Evolutionary conservation across 257 asterid genomes (phyloP).

Genomic region (Penstemon davidsonii): DNA sequence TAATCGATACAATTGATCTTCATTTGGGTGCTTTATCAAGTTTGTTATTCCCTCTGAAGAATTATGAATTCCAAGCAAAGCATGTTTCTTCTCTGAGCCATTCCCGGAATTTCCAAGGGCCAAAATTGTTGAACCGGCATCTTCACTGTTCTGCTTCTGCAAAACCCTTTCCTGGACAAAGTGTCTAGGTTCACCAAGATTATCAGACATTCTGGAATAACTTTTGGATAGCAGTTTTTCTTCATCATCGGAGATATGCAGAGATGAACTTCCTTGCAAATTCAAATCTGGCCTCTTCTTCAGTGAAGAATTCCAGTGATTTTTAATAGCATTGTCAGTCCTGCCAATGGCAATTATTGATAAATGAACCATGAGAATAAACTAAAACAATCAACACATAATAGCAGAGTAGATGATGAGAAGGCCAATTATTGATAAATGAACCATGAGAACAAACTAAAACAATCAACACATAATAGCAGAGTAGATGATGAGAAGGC

Average conservation of each 20-base stretch:
- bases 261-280: slow-evolving; percentile 31
- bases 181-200: slow-evolving; percentile 21
- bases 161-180: slow-evolving; percentile 26
- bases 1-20: slow-evolving; percentile 30
- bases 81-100: slow-evolving; percentile 32
- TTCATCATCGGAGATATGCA: slow-evolving; percentile 23
- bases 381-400: slow-evolving; percentile 11
- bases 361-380: not conserved
- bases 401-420: too few relatives aligned
- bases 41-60: slow-evolving; percentile 33
- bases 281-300: slow-evolving; percentile 58
- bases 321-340: slow-evolving; percentile 81
- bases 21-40: slow-evolving; percentile 29
- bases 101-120: slow-evolving; percentile 36
- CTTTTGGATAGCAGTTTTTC: slow-evolving; percentile 32
- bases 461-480: too few relatives aligned
- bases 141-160: slow-evolving; percentile 27
- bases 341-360: slow-evolving; percentile 36
- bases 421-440: too few relatives aligned
- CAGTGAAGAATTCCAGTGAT: slow-evolving; percentile 72
- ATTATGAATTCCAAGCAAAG: slow-evolving; percentile 23
- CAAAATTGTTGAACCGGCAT: slow-evolving; percentile 45
- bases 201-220: slow-evolving; percentile 21
- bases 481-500: slow-evolving; percentile 3
- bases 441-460: too few relatives aligned